A percentile compares a stretch with the other conserved stretches of the same genome.
These are phyloP conservation scores for Fomitiporia mediterranea DNA, from an alignment of 1,284 basidiomycete species.

Conservation along the genomic window DNA sequence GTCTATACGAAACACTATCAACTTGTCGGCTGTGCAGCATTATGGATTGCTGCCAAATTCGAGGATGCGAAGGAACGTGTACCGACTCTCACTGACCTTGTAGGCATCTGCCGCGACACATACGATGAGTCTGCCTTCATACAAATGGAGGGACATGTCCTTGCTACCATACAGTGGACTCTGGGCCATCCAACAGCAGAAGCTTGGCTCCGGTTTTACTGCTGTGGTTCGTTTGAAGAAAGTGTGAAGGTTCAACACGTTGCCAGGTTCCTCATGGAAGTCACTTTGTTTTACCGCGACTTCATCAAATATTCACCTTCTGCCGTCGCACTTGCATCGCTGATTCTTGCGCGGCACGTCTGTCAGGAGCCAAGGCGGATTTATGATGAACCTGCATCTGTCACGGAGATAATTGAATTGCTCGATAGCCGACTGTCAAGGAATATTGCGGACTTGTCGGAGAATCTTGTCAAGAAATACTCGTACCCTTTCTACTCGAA, in stretches of 20 bases:
- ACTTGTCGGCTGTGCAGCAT: constrained; percentile 95
- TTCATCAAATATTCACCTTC: constrained; percentile 87
- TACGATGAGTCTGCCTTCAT: constrained; percentile 97
- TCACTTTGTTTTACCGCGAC: constrained; percentile 95
- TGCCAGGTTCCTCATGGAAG: constrained; percentile 97
- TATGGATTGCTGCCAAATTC: constrained; percentile 99
- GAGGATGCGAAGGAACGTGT: constrained; percentile 99
- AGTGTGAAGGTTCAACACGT: constrained; percentile 89
- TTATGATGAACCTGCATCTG: constrained; percentile 77
- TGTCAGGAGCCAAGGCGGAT: constrained; percentile 73
- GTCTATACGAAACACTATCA: constrained; percentile 99
- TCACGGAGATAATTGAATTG: constrained; percentile 73
- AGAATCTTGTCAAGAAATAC: constrained; percentile 96
- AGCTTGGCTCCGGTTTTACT: constrained; percentile 87
- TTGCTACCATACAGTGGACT: constrained; percentile 94
- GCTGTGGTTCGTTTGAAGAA: constrained; percentile 68
- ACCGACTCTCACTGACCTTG: constrained; percentile 90
- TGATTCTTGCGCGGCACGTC: constrained; percentile 86
- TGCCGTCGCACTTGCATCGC: constrained; percentile 80
- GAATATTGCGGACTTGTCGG: constrained; percentile 85
- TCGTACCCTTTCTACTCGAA: constrained; percentile 92
- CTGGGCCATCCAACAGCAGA: constrained; percentile 98
- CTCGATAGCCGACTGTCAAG: constrained; percentile 84
- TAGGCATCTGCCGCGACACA: constrained; percentile 90
- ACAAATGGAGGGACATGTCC: constrained; percentile 96